Evolutionary conservation across 768 basidiomycete species (phyloP).

Genomic region (Serendipita sp.): DNA sequence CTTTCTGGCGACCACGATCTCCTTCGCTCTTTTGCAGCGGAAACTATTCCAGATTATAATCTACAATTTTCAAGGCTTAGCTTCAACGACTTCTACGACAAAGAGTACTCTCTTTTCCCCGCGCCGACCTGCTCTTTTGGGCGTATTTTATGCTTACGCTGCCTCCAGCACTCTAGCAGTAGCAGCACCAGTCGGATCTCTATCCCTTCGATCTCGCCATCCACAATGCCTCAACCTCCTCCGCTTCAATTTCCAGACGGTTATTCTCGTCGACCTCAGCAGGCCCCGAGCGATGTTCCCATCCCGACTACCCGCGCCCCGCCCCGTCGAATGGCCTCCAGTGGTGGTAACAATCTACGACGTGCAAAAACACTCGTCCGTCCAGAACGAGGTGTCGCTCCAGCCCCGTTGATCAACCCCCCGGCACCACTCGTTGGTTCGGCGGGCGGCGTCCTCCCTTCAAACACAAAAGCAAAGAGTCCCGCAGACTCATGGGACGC

Average conservation of each 20-base stretch:
- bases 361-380: slow-evolving; percentile 92
- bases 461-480: slow-evolving; percentile 18
- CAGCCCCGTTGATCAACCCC: slow-evolving; percentile 87
- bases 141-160: background rate
- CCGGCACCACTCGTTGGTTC: slow-evolving; percentile 30
- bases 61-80: too few relatives aligned
- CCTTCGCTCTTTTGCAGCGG: background rate
- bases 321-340: slow-evolving; percentile 27
- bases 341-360: slow-evolving; percentile 38
- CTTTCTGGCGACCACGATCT: background rate
- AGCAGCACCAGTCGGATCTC: background rate
- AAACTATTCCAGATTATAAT: too few relatives aligned
- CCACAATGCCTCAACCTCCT: slow-evolving; percentile 4
- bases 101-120: too few relatives aligned
- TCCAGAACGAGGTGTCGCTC: slow-evolving; percentile 88
- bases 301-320: slow-evolving; percentile 45
- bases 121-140: background rate
- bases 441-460: slow-evolving; percentile 17
- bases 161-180: background rate
- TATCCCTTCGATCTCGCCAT: background rate
- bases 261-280: background rate
- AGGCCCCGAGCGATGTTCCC: slow-evolving; percentile 36
- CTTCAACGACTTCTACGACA: too few relatives aligned
- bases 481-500: slow-evolving; percentile 26
- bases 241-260: slow-evolving; percentile 1